These are phyloP conservation scores for Hippophae gyantsensis DNA, from an alignment of 306 rosid species.

Conservation along the genomic window DNA sequence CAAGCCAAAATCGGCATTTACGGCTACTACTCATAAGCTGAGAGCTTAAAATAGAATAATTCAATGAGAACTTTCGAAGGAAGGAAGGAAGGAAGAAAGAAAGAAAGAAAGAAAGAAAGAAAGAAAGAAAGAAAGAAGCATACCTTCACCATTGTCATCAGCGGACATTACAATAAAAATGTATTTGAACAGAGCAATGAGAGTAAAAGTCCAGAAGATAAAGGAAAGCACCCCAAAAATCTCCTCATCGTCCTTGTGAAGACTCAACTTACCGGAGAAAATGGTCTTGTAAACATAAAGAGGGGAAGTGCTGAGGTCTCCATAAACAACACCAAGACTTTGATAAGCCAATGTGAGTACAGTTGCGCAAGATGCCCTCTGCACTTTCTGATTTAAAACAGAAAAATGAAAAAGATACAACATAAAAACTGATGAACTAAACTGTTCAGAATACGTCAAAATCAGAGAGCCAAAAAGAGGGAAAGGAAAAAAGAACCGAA, in stretches of 20 bases:
- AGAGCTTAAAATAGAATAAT: too few species aligned
- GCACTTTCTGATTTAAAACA: constrained; percentile 40
- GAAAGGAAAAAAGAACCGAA: too few species aligned
- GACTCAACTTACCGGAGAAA: constrained; percentile 64
- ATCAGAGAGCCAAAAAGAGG: background rate
- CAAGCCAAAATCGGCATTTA: background rate
- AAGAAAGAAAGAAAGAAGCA: constrained; percentile 2
- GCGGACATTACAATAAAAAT: constrained; percentile 67
- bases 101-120: constrained; percentile 5
- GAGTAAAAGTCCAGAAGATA: constrained; percentile 71
- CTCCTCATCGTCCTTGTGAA: constrained; percentile 63
- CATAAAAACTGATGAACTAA: background rate
- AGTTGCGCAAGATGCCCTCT: constrained; percentile 38
- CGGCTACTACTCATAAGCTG: too few species aligned
- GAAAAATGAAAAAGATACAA: constrained; percentile 5
- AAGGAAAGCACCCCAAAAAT: constrained; percentile 71
- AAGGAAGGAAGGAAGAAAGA: background rate
- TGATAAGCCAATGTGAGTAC: constrained; percentile 66
- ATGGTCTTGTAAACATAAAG: constrained; percentile 77
- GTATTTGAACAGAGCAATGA: constrained; percentile 68
- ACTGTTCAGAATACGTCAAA: background rate
- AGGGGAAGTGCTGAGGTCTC: constrained; percentile 79
- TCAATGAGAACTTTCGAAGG: background rate
- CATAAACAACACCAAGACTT: constrained; percentile 82
- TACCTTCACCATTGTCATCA: constrained; percentile 86